Base-by-base conservation (phyloP, 495 filamentous ascomycete genomes). In the Choiromyces venosus region DNA sequence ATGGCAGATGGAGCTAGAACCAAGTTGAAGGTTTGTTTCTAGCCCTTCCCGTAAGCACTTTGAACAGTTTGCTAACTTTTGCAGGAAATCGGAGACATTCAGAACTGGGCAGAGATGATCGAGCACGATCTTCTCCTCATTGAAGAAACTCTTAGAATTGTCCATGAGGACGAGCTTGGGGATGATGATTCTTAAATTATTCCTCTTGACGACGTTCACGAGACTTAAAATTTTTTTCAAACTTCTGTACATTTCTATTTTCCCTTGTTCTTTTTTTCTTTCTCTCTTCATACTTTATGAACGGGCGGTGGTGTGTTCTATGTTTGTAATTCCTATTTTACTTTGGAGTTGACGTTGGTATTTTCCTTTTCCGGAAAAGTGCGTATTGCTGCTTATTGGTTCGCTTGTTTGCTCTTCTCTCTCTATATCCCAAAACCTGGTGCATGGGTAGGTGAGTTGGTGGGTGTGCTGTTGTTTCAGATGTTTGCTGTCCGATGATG, bases 61-160 rank as follows among this genome's bases (percentile, higher is more conserved):
- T 18, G 14, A 18, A 25, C 21, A 35, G 40, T 64, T 71, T 68
- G 71, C 73, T 71, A n/a, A 75, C 21, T 16, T 38, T 7, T 19
- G 66, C n/a, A 81, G 85, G 93, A 96, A 87, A 87, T 97, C 78
- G 95, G 95, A 38, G 93, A 97, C 81, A 88, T 97, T 82, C 95
- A 97, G 87, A 97, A 97, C 82, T 97, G 94, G 94, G 94, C 94
- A 56, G 95, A 99, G 88, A 87, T 96, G 86, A 86, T 97, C 78
- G 95, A 99, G 86, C 83, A 92, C 82, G 94, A 97, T 84, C 87
- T 99, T 74, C 80, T 93, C 79, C 89, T 96, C 73, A 80, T 99
- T 46, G 93, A 96, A 84, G 93, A 97, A 87, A 93, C 92, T 69
- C 79, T 97, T 82, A 83, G 91, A 80, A 81, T 91, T 74, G 92